These are phyloP conservation scores for Xanthoparmelia taractica DNA, from an alignment of 495 filamentous ascomycete genomes.

Conservation along the genomic window DNA sequence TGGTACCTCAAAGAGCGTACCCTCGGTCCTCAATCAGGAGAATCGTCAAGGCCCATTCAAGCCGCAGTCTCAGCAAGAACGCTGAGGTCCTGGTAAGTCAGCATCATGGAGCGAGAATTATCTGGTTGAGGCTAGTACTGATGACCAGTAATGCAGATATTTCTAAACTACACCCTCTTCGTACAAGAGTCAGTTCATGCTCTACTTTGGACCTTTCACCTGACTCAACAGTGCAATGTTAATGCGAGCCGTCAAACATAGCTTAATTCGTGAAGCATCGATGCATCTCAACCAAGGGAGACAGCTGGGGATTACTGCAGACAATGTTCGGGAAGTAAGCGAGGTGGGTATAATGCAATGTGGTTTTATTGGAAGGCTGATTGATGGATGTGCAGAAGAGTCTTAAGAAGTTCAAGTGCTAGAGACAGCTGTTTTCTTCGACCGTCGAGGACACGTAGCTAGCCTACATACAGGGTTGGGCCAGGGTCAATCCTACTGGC, in stretches of 20 bases:
- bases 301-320: conserved; percentile 64
- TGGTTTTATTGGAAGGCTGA: conserved; percentile 11
- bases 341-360: conserved; percentile 36
- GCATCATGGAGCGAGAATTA: background rate
- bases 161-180: conserved; percentile 83
- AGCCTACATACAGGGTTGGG: background rate
- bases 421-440: conserved; percentile 19
- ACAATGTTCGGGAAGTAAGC: conserved; percentile 67
- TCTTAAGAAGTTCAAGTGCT: conserved; percentile 72
- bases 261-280: conserved; percentile 74
- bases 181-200: conserved; percentile 59
- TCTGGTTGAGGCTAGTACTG: background rate
- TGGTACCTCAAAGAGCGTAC: conserved; percentile 66
- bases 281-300: conserved; percentile 68
- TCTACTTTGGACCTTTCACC: background rate
- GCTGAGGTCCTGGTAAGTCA: conserved; percentile 73
- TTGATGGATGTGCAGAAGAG: conserved; percentile 47
- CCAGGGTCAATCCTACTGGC: background rate
- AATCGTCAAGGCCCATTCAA: conserved; percentile 82
- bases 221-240: conserved; percentile 8
- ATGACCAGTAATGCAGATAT: conserved; percentile 48
- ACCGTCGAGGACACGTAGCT: background rate
- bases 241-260: conserved; percentile 30
- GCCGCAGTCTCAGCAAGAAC: conserved; percentile 72
- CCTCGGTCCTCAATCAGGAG: conserved; percentile 78